These are phyloP conservation scores for Eutypella sp. DNA, from an alignment of 2,329 filamentous ascomycete species.

Conservation along the genomic window DNA sequence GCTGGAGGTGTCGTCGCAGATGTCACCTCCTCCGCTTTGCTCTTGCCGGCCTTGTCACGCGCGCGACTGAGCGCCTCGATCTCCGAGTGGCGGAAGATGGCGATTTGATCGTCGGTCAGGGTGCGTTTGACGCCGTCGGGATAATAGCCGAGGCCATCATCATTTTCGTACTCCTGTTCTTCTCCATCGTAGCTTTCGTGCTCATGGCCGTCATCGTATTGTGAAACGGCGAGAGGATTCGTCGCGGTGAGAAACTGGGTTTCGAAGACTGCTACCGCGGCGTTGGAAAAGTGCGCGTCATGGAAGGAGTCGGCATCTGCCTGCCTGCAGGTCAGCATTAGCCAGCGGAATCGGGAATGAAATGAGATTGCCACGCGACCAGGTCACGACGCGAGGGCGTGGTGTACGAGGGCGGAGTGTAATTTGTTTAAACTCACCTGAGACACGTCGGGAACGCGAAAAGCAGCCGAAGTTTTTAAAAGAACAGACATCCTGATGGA, in stretches of 20 bases:
- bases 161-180: constrained; percentile 51
- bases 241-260: constrained; percentile 38
- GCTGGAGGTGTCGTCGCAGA: too few relatives aligned
- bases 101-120: constrained; percentile 84
- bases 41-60: constrained; percentile 29
- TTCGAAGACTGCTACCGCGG: constrained; percentile 42
- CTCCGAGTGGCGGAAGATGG: constrained; percentile 86
- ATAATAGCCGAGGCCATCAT: constrained; percentile 77
- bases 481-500: constrained; percentile 16
- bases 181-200: constrained; percentile 30
- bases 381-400: too few relatives aligned
- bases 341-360: constrained; percentile 11
- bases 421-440: constrained; percentile 28
- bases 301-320: constrained; percentile 57
- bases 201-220: constrained; percentile 17
- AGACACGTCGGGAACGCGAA: constrained; percentile 31
- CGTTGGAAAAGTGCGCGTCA: constrained; percentile 51
- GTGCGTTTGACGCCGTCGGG: constrained; percentile 82
- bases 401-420: too few relatives aligned
- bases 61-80: constrained; percentile 64
- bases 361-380: too few relatives aligned
- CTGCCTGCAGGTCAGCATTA: constrained; percentile 34
- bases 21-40: constrained; percentile 14
- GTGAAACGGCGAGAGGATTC: constrained; percentile 9
- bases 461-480: constrained; percentile 6